Evolutionary conservation across 805 yeast genomes (phyloP).

Genomic region (Metschnikowia lochheadii): DNA sequence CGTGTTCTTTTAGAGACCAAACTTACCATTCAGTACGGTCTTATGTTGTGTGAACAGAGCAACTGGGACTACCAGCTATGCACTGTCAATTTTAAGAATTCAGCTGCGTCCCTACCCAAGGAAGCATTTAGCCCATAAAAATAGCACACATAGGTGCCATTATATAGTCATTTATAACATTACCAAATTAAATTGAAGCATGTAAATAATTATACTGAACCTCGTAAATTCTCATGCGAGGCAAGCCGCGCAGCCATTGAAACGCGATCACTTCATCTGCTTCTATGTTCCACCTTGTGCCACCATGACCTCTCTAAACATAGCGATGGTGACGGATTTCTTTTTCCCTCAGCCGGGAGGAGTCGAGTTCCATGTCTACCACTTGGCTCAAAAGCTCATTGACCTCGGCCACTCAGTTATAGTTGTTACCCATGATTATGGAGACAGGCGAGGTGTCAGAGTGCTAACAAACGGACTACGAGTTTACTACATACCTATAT

Average conservation of each 20-base stretch:
- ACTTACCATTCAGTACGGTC: constrained; percentile 71
- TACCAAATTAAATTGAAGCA: background rate
- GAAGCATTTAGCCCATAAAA: constrained; percentile 29
- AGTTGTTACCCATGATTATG: constrained; percentile 85
- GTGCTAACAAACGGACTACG: constrained; percentile 85
- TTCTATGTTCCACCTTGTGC: background rate
- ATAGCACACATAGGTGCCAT: background rate
- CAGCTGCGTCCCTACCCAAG: constrained; percentile 47
- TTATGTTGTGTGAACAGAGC: constrained; percentile 84
- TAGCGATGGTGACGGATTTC: constrained; percentile 87
- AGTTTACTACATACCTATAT: constrained; percentile 84
- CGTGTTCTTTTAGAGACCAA: constrained; percentile 69
- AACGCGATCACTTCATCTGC: background rate
- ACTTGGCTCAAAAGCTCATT: constrained; percentile 77
- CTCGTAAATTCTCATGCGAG: background rate
- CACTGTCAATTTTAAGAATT: constrained; percentile 62
- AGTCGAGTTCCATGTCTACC: constrained; percentile 92
- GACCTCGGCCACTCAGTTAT: constrained; percentile 81
- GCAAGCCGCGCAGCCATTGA: constrained; percentile 1
- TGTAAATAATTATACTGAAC: background rate
- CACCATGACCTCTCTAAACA: constrained; percentile 22
- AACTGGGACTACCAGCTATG: constrained; percentile 76
- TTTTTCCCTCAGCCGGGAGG: constrained; percentile 99
- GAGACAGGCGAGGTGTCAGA: constrained; percentile 76
- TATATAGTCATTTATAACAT: background rate